Percentiles rank a stretch among this genome's conserved stretches.
These are phyloP conservation scores for Monosporozyma siamensis DNA, from an alignment of 805 yeast species.

Conservation along the genomic window DNA sequence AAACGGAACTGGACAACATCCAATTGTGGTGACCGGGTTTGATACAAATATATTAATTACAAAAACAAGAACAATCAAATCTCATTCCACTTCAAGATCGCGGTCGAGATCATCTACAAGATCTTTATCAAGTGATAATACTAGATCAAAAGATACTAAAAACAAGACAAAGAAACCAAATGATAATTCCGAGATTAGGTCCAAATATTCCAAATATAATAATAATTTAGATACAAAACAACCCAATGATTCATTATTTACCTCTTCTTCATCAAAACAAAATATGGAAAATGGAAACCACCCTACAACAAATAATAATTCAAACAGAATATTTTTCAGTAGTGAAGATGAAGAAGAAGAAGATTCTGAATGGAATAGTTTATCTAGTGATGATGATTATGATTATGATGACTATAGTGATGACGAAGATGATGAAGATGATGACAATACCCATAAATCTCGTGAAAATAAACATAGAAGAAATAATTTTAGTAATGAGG, in stretches of 20 bases:
- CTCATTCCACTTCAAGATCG: background rate
- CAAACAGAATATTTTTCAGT: conserved; percentile 23
- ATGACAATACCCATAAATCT: conserved; percentile 15
- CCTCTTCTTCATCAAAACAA: background rate
- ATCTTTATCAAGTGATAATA: conserved; percentile 2
- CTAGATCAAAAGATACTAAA: background rate
- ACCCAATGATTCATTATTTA: conserved; percentile 6
- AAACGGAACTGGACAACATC: conserved; percentile 1
- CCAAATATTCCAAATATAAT: background rate
- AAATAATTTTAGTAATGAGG: conserved; percentile 6
- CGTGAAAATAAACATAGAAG: conserved; percentile 5
- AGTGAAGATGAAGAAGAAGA: conserved; percentile 25
- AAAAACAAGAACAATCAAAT: conserved; percentile 5
- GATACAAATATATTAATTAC: conserved; percentile 17
- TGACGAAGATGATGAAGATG: conserved; percentile 15
- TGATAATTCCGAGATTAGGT: background rate
- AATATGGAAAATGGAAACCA: background rate
- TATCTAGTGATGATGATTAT: conserved; percentile 19
- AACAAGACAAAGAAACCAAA: conserved; percentile 2
- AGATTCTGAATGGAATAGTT: conserved; percentile 28
- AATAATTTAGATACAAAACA: background rate
- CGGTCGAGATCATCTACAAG: background rate
- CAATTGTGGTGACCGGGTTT: conserved; percentile 17
- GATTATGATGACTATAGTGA: conserved; percentile 16
- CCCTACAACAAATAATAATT: conserved; percentile 7